Evolutionary conservation across 768 basidiomycete genomes (phyloP), one percentile per base, ranked within the genome.

Genomic region (Auricularia sp.): DNA sequence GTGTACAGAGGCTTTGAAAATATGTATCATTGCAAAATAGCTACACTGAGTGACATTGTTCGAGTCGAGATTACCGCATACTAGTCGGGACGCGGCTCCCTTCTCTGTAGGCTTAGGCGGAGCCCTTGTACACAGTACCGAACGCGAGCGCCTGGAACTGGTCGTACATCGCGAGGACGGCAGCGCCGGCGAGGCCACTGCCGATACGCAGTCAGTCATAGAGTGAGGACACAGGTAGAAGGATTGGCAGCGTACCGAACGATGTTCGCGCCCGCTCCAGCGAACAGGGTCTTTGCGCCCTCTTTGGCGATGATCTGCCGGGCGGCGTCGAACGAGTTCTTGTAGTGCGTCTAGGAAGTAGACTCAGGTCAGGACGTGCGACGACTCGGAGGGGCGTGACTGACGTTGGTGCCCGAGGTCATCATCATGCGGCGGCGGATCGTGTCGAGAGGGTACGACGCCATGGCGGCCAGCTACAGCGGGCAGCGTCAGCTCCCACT

Each of bases 381-480:
- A 36, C 33, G 24, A 58, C 47, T 39, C 29, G 21, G 33, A 44
- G 16, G 18, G n/a, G 33, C 18, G 24, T 14, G 44, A 58, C 68
- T 21, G 61, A 63, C 75, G 63, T 71, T 73, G 65, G 77, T 74
- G 35, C 77, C 79, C 0, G 75, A 76, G 14, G 78, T 77, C 79
- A 80, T 80, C 80, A 80, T 80, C 79, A 80, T 81, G 63, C 80
- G 71, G 62, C 80, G 72, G 24, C 79, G 72, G 65, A 80, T 77
- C 2, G 80, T 80, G 64, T 80, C 80, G 65, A 80, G 70, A 2
- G 78, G 79, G 62, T 80, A 80, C n/a, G 79, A 72, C 35, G 72
- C 74, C 45, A 77, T 65, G 7, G 77, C 70, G 11, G 79, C 78
- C 33, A 73, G 73, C 77, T 78, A 64, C 2, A 14, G 29, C 24